Conservation (phyloP, 768 basidiomycete genomes). For the Tylopilus felleus region DNA sequence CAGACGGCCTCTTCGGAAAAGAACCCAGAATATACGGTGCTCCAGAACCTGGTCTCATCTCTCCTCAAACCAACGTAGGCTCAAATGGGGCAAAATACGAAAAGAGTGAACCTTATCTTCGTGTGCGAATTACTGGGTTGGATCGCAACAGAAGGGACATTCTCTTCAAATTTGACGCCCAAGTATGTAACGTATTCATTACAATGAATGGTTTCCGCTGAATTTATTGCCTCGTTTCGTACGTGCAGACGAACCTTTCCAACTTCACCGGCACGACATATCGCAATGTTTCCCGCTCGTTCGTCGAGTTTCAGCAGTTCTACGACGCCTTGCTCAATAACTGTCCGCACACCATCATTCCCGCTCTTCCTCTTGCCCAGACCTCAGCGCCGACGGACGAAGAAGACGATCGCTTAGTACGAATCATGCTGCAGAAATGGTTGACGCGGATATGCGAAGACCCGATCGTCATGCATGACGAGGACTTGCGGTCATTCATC, state of each 20-base stretch:
- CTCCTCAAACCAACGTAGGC: constrained; percentile 60
- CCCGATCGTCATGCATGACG: constrained; percentile 81
- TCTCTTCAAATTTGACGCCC: constrained; percentile 90
- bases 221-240: neutral
- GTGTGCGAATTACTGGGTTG: constrained; percentile 84
- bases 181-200: constrained; percentile 48
- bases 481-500: constrained; percentile 91
- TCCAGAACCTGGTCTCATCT: constrained; percentile 79
- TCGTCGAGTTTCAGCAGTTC: constrained; percentile 91
- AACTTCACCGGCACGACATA: constrained; percentile 89
- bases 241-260: constrained; percentile 79
- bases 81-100: constrained; percentile 73
- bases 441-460: constrained; percentile 91
- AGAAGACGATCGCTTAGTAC: constrained; percentile 95
- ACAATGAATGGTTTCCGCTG: neutral
- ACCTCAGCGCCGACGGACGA: constrained; percentile 97
- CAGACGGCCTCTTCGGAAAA: constrained; percentile 65
- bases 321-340: constrained; percentile 85
- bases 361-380: constrained; percentile 92
- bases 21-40: constrained; percentile 87
- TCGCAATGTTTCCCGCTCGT: constrained; percentile 92
- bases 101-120: constrained; percentile 77
- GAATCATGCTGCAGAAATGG: constrained; percentile 95
- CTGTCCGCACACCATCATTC: constrained; percentile 95
- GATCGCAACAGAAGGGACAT: constrained; percentile 96